A percentile compares a stretch with the other conserved stretches of the same genome.
Evolutionary conservation across 768 basidiomycete genomes (phyloP).

Genomic region (Russula sp.): DNA sequence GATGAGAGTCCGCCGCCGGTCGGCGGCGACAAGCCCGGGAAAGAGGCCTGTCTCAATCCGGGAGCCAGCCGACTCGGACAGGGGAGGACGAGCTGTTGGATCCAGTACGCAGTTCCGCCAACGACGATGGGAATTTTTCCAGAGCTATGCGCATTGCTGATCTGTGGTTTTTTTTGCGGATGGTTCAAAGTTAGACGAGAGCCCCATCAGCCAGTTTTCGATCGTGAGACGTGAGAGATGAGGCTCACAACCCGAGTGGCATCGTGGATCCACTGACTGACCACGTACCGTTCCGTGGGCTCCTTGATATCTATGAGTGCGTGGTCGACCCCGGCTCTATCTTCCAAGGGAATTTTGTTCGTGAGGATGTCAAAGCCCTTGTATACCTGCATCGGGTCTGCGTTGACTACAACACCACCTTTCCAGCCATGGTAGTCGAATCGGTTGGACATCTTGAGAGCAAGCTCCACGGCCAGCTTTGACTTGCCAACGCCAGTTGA

Average conservation of each 20-base stretch:
- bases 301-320: conserved; percentile 82
- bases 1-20: conserved; percentile 29
- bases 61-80: conserved; percentile 58
- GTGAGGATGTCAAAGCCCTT: conserved; percentile 90
- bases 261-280: conserved; percentile 83
- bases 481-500: conserved; percentile 97
- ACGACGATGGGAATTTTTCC: conserved; percentile 79
- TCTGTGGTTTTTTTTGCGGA: too few relatives aligned
- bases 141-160: conserved; percentile 59
- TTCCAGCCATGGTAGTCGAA: conserved; percentile 37
- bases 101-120: conserved; percentile 96
- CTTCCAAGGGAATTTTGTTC: conserved; percentile 77
- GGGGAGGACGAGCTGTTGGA: conserved; percentile 94
- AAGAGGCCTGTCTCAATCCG: conserved; percentile 16
- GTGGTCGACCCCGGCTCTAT: conserved; percentile 79
- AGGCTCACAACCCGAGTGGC: conserved; percentile 65
- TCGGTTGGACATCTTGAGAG: conserved; percentile 44
- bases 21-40: conserved; percentile 1
- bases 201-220: background rate
- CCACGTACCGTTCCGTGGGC: conserved; percentile 81
- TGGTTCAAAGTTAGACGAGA: conserved; percentile 4
- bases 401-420: conserved; percentile 79
- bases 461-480: conserved; percentile 82
- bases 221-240: background rate
- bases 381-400: conserved; percentile 98